Conservation (phyloP, 768 basidiomycete species). For the Daedaleopsis nitida region DNA sequence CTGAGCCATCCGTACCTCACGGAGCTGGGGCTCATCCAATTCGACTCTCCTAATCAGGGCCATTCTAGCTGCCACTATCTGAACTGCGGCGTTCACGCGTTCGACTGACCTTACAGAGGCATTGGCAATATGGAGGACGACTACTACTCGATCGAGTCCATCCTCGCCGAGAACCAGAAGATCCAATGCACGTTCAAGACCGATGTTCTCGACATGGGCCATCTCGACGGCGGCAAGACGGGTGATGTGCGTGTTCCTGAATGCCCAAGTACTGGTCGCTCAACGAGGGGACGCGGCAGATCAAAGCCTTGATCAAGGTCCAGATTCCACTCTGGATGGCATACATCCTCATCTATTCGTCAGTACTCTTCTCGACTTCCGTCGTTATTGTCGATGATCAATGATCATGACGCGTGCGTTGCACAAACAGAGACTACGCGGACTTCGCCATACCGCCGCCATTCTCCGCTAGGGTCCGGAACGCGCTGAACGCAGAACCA, state of each 20-base stretch:
- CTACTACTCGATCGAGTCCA: constrained; percentile 90
- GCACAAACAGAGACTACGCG: constrained; percentile 70
- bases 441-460: constrained; percentile 83
- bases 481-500: constrained; percentile 88
- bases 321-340: constrained; percentile 92
- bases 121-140: constrained; percentile 72
- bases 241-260: constrained; percentile 60
- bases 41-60: no score
- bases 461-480: constrained; percentile 74
- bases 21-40: no score
- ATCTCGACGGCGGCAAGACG: constrained; percentile 84
- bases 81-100: no score
- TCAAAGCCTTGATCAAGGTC: constrained; percentile 72
- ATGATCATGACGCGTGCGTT: background rate
- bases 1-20: background rate
- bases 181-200: constrained; percentile 92
- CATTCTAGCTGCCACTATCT: no score
- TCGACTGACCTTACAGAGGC: no score
- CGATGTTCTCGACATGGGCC: constrained; percentile 83
- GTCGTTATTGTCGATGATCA: background rate
- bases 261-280: background rate
- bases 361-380: constrained; percentile 20
- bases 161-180: constrained; percentile 93
- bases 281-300: constrained; percentile 46
- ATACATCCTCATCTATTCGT: constrained; percentile 84